Evolutionary conservation across 2,329 filamentous ascomycete species (phyloP), one percentile per base, ranked within the genome.

Genomic region (Dactylellina parvicollis): DNA sequence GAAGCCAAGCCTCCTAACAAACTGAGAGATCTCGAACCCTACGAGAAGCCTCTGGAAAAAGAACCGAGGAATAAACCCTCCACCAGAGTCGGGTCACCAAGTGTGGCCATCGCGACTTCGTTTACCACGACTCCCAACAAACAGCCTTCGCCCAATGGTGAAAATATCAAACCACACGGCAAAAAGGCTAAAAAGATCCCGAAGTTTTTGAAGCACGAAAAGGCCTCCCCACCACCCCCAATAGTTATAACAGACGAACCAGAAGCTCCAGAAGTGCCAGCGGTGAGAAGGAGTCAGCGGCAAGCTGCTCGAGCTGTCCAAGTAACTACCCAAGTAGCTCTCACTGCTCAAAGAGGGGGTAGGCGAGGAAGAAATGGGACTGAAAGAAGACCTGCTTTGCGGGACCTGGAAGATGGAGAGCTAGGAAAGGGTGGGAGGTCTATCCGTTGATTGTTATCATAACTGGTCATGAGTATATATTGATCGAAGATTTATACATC

Each of bases 141-240:
- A n/a, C 46, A 5, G 46, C 18, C 42, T 47, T 20, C 38, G 18
- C n/a, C n/a, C 5, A 46, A 26, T 20, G 7, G 5, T n/a, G 24
- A 12, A 26, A 49, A 9, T 42, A 54, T 9, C n/a, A 26, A 18
- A 14, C 18, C 49, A 26, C 9, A n/a, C 24, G 18, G 2, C 3
- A n/a, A 36, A 36, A 20, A 36, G 3, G 20, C 12, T 2, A 16
- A 40, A 20, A 59, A 18, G 18, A 59, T 66, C 20, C 64, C 64
- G 9, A 24, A 12, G 16, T 69, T 69, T 28, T 24, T 69, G 10
- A 38, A 30, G 20, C 3, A 69, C 12, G 64, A 54, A 10, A n/a
- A n/a, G 16, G 24, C 38, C 7, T 44, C 54, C 1, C 22, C 32
- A 16, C 10, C 40, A 9, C 26, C 40, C 30, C 18, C 34, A 14